phyloP scores from a whole-genome alignment of 345 rosid species.

The Raphanus sativus region DNA sequence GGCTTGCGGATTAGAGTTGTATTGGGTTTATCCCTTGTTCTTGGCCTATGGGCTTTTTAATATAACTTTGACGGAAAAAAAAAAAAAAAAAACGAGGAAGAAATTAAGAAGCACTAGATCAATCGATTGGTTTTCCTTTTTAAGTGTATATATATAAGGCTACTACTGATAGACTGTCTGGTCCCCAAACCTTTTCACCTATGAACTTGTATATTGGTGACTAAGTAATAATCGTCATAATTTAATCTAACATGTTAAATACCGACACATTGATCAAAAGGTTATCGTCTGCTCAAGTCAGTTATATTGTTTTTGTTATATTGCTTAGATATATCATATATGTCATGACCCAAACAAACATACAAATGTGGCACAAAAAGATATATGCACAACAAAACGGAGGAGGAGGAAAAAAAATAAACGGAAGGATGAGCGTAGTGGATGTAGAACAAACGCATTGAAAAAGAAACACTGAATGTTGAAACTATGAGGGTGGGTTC shows the following conservation, averaged over 20 bases:
- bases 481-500: not conserved
- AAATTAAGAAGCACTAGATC: conserved; percentile 20
- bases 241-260: conserved; percentile 13
- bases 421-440: too few species aligned
- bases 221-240: conserved; percentile 21
- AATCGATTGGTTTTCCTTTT: conserved; percentile 21
- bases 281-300: not conserved
- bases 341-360: not conserved
- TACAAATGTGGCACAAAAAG: not conserved
- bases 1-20: too few species aligned
- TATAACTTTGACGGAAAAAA: too few species aligned
- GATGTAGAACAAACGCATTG: too few species aligned
- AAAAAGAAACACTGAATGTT: not conserved
- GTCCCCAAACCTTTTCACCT: conserved; percentile 29
- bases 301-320: not conserved
- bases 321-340: not conserved
- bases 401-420: too few species aligned
- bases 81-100: not conserved
- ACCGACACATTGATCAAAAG: not conserved
- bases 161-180: conserved; percentile 8
- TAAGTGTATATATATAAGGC: not conserved
- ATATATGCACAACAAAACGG: not conserved
- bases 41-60: too few species aligned
- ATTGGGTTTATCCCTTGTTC: too few species aligned
- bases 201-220: conserved; percentile 21